Evolutionary conservation across 345 rosid species (phyloP).

Genomic region (Melaleuca quinquenervia): DNA sequence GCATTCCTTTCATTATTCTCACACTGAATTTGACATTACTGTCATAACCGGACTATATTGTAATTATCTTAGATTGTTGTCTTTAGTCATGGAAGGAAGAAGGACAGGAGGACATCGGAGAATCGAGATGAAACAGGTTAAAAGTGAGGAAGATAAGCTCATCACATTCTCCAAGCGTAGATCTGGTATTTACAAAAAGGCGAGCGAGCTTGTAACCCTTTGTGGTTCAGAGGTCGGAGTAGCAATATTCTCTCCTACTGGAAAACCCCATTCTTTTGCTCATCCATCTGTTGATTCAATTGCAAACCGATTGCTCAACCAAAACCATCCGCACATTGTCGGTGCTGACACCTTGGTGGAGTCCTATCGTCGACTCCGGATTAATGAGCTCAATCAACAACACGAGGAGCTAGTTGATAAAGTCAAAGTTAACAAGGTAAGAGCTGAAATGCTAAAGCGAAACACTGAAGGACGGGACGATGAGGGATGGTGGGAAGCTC

Average conservation of each 20-base stretch:
- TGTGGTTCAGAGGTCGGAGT: neutral
- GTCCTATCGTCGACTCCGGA: neutral
- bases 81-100: neutral
- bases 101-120: neutral
- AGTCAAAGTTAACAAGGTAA: neutral
- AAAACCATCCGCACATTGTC: neutral
- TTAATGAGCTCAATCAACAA: neutral
- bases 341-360: neutral
- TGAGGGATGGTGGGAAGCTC: neutral
- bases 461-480: neutral
- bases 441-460: neutral
- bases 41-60: neutral
- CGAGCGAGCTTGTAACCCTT: neutral
- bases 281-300: neutral
- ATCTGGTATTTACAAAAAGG: neutral
- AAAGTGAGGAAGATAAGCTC: neutral
- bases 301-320: neutral
- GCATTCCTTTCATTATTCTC: neutral
- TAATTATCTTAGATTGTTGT: neutral
- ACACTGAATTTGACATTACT: neutral
- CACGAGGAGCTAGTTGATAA: neutral
- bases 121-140: neutral
- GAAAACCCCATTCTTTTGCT: neutral
- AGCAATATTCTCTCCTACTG: neutral
- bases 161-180: neutral